Evolutionary conservation across 2,329 filamentous ascomycete species (phyloP).

Genomic region (Dryadomyces quercus-mongolicae): DNA sequence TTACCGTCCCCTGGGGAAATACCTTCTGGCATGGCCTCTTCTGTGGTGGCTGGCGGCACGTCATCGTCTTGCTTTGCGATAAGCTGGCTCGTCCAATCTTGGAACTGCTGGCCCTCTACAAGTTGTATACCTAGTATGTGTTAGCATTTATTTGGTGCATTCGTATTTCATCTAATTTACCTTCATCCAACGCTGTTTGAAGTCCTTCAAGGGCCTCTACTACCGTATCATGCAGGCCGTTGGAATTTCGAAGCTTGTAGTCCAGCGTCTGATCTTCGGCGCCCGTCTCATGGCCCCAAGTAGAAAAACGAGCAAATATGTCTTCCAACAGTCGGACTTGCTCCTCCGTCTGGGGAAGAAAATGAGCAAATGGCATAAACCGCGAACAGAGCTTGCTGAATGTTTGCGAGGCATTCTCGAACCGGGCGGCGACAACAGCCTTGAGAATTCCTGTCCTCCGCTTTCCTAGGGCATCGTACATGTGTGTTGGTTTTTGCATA

Average conservation of each 20-base stretch:
- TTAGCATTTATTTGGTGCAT: no score
- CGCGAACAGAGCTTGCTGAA: constrained; percentile 8
- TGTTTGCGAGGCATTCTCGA: constrained; percentile 8
- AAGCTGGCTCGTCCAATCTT: neutral
- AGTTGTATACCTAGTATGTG: constrained; percentile 4
- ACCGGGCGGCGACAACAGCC: constrained; percentile 9
- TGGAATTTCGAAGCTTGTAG: constrained; percentile 9
- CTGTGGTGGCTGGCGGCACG: neutral
- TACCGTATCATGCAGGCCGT: constrained; percentile 7
- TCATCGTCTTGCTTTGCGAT: neutral
- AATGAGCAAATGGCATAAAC: constrained; percentile 3
- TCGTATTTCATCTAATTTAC: neutral
- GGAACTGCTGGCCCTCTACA: constrained; percentile 4
- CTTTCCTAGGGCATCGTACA: constrained; percentile 9
- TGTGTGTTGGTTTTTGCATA: constrained; percentile 9
- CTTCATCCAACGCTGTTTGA: constrained; percentile 7
- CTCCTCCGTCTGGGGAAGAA: constrained; percentile 2
- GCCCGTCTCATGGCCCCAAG: constrained; percentile 10
- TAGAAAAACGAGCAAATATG: constrained; percentile 5
- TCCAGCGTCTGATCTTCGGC: constrained; percentile 9
- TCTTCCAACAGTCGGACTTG: constrained; percentile 6
- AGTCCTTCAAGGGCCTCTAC: constrained; percentile 4
- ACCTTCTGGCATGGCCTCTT: no score
- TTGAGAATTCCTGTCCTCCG: constrained; percentile 4
- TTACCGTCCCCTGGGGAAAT: no score